Conservation (phyloP, 306 rosid species). For the Biancaea sappan region DNA sequence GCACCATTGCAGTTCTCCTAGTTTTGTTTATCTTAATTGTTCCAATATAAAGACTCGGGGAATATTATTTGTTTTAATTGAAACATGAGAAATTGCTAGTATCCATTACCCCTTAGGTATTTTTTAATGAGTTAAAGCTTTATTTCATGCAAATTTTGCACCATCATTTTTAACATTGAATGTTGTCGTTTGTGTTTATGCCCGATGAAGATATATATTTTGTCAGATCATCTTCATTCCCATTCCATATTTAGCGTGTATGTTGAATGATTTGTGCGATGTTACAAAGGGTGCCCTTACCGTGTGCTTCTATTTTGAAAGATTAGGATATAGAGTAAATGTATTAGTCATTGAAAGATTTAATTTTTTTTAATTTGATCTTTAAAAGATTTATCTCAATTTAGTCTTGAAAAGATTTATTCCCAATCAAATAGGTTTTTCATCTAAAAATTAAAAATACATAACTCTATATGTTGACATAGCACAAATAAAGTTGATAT, state of each 20-base stretch:
- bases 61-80: background rate
- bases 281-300: too few species aligned
- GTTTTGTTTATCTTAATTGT: background rate
- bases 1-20: background rate
- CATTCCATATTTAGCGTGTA: too few species aligned
- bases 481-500: too few species aligned
- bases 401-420: too few species aligned
- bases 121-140: background rate
- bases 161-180: background rate
- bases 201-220: background rate
- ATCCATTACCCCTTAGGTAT: background rate
- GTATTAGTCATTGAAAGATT: too few species aligned
- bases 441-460: too few species aligned
- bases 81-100: background rate
- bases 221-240: background rate
- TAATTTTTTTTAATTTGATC: too few species aligned
- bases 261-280: background rate
- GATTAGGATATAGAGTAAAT: background rate
- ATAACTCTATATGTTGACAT: too few species aligned
- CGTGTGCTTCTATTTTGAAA: background rate
- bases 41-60: background rate
- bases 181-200: background rate
- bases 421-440: too few species aligned
- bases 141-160: background rate
- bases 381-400: too few species aligned